These are phyloP conservation scores for Gremmenia infestans DNA, from an alignment of 2,329 filamentous ascomycete genomes.

Conservation along the genomic window DNA sequence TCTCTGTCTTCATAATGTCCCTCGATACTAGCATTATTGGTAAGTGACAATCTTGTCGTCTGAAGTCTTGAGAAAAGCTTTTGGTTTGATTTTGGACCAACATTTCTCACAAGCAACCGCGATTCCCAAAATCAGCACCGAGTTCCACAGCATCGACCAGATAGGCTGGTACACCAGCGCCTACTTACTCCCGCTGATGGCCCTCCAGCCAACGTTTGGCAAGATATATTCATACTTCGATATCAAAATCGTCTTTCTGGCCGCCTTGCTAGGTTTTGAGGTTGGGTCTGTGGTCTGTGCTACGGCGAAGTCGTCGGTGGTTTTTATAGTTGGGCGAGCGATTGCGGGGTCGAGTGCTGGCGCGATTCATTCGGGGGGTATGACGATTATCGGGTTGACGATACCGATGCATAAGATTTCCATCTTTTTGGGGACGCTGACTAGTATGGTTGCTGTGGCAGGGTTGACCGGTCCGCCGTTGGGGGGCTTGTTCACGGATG, in stretches of 20 bases:
- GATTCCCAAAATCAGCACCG: conserved; percentile 34
- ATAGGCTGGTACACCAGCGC: conserved; percentile 34
- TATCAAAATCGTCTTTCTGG: conserved; percentile 17
- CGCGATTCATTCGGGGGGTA: conserved; percentile 32
- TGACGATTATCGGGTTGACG: conserved; percentile 34
- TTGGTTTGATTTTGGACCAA: no score
- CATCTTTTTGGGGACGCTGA: conserved; percentile 1
- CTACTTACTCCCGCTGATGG: conserved; percentile 30
- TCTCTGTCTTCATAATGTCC: conserved; percentile 1
- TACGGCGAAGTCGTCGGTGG: conserved; percentile 23
- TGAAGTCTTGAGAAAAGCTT: no score
- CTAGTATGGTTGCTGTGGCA: conserved; percentile 11
- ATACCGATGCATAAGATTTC: conserved; percentile 4
- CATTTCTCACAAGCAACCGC: conserved; percentile 22
- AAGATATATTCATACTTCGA: conserved; percentile 23
- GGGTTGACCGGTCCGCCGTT: conserved; percentile 28
- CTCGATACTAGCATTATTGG: neutral
- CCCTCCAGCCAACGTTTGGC: conserved; percentile 22
- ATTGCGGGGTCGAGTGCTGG: conserved; percentile 25
- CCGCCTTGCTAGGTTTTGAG: conserved; percentile 24
- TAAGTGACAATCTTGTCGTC: neutral
- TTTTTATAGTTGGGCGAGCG: conserved; percentile 31
- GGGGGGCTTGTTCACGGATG: conserved; percentile 30
- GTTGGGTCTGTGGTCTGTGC: conserved; percentile 28
- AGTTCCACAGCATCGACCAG: conserved; percentile 33